Conservation (phyloP, 78 protist species). For the Dictyostelium capitatum region DNA sequence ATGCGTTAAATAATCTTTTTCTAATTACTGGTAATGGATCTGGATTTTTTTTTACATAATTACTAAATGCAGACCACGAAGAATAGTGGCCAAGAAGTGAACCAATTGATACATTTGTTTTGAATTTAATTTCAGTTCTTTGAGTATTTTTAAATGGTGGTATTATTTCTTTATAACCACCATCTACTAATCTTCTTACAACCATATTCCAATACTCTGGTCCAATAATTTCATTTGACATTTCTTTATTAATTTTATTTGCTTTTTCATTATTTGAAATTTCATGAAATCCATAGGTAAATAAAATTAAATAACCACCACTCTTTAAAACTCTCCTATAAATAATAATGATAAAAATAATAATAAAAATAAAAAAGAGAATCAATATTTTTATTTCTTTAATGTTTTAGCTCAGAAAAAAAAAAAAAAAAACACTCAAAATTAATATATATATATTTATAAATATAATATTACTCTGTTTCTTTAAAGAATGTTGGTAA, state of each 20-base stretch:
- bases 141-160: conserved; percentile 53
- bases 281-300: neutral
- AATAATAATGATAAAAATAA: no score
- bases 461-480: no score
- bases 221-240: neutral
- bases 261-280: neutral
- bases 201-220: neutral
- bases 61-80: no score
- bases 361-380: neutral
- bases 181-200: no score
- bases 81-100: no score
- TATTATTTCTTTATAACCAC: conserved; percentile 26
- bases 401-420: neutral
- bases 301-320: conserved; percentile 11
- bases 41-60: no score
- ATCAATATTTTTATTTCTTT: neutral
- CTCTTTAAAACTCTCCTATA: conserved; percentile 12
- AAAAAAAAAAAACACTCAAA: neutral
- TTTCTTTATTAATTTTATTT: neutral
- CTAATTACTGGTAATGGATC: no score
- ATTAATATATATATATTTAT: neutral
- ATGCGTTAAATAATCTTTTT: no score
- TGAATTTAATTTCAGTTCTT: no score
- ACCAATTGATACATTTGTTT: no score
- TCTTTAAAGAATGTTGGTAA: conserved; percentile 23